These are phyloP conservation scores for Datisca glomerata DNA, from an alignment of 306 rosid species.

Conservation along the genomic window DNA sequence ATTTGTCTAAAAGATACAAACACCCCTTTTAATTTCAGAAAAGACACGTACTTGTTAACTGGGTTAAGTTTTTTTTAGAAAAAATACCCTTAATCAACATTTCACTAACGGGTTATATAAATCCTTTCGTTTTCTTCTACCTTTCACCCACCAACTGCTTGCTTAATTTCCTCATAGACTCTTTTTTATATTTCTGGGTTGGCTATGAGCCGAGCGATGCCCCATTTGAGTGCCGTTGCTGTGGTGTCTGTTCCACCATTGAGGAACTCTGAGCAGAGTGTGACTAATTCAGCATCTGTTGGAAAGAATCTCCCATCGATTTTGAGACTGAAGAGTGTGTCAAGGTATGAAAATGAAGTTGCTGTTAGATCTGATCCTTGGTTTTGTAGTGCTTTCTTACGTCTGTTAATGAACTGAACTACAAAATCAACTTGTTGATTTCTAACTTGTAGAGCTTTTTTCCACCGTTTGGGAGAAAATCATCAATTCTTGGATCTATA, in stretches of 20 bases:
- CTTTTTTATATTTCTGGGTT: constrained; percentile 6
- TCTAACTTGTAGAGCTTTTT: constrained; percentile 40
- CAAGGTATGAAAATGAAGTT: constrained; percentile 42
- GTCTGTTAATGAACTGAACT: constrained; percentile 41
- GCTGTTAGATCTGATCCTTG: constrained; percentile 57
- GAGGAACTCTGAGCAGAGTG: constrained; percentile 15
- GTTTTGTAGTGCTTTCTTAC: constrained; percentile 42
- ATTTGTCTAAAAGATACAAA: no score
- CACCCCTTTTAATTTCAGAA: no score
- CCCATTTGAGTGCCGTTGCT: constrained; percentile 8
- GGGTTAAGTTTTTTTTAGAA: no score
- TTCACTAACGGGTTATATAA: no score
- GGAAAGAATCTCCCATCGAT: neutral
- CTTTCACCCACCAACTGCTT: constrained; percentile 1
- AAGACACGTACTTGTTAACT: no score
- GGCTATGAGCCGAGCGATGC: constrained; percentile 4
- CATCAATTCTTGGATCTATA: constrained; percentile 68
- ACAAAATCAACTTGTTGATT: constrained; percentile 48
- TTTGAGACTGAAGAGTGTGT: no score
- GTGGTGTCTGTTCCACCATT: constrained; percentile 10
- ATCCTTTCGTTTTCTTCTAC: constrained; percentile 3
- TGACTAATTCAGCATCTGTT: no score
- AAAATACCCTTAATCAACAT: no score
- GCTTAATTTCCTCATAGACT: constrained; percentile 4
- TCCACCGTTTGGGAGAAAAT: constrained; percentile 72